Evolutionary conservation across 1,139 yeast genomes (phyloP).

Genomic region (Saccharomyces hybrid): DNA sequence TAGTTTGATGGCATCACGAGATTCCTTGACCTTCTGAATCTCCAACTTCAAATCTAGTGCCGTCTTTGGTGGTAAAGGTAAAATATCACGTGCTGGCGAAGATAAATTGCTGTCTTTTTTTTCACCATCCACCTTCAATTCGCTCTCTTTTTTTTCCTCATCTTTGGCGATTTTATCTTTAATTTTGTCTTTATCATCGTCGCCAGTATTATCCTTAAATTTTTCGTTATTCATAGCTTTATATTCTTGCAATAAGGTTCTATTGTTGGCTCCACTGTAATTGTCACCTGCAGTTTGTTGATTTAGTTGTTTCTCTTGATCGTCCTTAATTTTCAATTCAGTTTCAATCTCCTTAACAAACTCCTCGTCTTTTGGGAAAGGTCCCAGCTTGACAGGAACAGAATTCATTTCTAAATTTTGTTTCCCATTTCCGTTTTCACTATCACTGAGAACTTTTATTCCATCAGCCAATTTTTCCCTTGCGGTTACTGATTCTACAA

Average conservation of each 20-base stretch:
- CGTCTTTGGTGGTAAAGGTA: slow-evolving; percentile 83
- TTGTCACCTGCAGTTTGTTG: slow-evolving; percentile 7
- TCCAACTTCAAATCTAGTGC: slow-evolving; percentile 72
- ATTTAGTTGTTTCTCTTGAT: slow-evolving; percentile 31
- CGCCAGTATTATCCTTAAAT: slow-evolving; percentile 3
- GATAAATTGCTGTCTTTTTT: slow-evolving; percentile 34
- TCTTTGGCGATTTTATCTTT: slow-evolving; percentile 23
- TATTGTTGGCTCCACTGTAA: slow-evolving; percentile 3
- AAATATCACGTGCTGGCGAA: slow-evolving; percentile 62
- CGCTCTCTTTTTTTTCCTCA: slow-evolving; percentile 18
- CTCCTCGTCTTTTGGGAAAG: slow-evolving; percentile 78
- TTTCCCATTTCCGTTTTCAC: slow-evolving; percentile 46
- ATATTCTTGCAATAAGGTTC: slow-evolving; percentile 43
- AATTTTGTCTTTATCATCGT: slow-evolving; percentile 5
- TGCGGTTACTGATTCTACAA: slow-evolving; percentile 32
- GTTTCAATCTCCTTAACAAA: slow-evolving; percentile 78
- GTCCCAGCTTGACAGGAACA: slow-evolving; percentile 75
- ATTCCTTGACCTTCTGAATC: slow-evolving; percentile 71
- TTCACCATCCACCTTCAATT: slow-evolving; percentile 9
- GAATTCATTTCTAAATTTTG: slow-evolving; percentile 46
- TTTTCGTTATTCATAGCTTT: slow-evolving; percentile 35
- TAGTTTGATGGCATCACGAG: slow-evolving; percentile 63
- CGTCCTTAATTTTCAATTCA: slow-evolving; percentile 74
- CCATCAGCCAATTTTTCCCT: slow-evolving; percentile 30
- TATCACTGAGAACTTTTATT: slow-evolving; percentile 37